A percentile compares a stretch with the other conserved stretches of the same genome.
phyloP scores from a whole-genome alignment of 2,329 filamentous ascomycete species.

The Fusarium robinianum region DNA sequence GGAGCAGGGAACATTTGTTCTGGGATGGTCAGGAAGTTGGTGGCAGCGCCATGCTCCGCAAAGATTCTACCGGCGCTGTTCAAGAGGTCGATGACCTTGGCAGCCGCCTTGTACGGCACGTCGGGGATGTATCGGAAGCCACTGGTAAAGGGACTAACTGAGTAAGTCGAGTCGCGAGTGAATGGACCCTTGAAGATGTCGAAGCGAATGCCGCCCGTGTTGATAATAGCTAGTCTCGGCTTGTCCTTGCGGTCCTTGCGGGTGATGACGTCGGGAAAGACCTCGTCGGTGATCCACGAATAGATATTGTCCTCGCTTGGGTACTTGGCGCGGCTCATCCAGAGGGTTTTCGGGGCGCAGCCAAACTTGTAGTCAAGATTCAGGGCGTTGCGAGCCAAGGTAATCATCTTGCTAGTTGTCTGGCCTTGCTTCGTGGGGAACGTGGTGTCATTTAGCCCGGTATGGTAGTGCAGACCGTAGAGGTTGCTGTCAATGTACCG shows the following conservation, averaged over 20 bases:
- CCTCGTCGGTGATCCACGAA: slow-evolving; percentile 74
- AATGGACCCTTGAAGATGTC: slow-evolving; percentile 94
- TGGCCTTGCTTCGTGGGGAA: slow-evolving; percentile 78
- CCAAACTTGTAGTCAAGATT: slow-evolving; percentile 75
- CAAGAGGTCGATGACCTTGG: slow-evolving; percentile 65
- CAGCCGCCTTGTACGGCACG: slow-evolving; percentile 78
- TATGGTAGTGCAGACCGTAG: slow-evolving; percentile 81
- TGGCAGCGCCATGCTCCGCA: slow-evolving; percentile 42
- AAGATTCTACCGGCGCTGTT: slow-evolving; percentile 60
- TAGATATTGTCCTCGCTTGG: slow-evolving; percentile 77
- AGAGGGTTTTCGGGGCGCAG: slow-evolving; percentile 80
- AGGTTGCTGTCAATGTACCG: slow-evolving; percentile 95
- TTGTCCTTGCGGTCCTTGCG: slow-evolving; percentile 62
- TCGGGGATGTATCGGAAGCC: slow-evolving; percentile 76
- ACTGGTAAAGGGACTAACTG: slow-evolving; percentile 86
- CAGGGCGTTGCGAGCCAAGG: slow-evolving; percentile 69
- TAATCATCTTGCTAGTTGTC: slow-evolving; percentile 72
- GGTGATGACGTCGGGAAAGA: slow-evolving; percentile 70
- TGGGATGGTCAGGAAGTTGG: slow-evolving; percentile 55
- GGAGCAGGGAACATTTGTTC: slow-evolving; percentile 45
- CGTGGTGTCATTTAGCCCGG: slow-evolving; percentile 68
- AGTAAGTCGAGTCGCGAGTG: slow-evolving; percentile 83
- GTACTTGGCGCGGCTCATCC: slow-evolving; percentile 80
- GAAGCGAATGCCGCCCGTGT: slow-evolving; percentile 91
- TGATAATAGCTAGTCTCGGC: slow-evolving; percentile 75